Conservation (phyloP, 495 filamentous ascomycete genomes). For the Penicillium argentinense region DNA sequence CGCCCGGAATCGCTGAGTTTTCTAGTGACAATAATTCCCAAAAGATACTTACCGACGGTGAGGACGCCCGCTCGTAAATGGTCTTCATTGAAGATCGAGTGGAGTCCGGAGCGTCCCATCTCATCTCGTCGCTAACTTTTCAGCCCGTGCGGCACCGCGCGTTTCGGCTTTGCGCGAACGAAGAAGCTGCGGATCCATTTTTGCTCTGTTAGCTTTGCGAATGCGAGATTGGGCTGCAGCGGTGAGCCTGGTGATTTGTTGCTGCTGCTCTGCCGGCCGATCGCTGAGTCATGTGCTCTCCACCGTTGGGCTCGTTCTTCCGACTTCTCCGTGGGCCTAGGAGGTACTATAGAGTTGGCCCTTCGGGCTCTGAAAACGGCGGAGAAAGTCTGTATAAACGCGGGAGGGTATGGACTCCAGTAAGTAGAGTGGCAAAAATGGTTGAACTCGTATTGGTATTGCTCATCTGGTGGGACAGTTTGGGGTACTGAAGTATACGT, state of each 20-base stretch:
- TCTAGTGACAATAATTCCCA: neutral
- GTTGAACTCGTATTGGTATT: too few species aligned
- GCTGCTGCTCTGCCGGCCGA: slow-evolving; percentile 2
- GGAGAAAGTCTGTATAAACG: neutral
- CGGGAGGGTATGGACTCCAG: too few species aligned
- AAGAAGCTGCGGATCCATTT: neutral
- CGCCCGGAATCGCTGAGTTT: neutral
- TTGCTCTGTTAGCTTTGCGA: neutral
- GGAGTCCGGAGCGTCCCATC: too few species aligned
- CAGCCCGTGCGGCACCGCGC: neutral
- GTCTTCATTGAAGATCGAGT: too few species aligned
- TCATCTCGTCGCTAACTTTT: slow-evolving; percentile 2
- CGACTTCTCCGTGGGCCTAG: neutral
- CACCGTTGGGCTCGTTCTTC: slow-evolving; percentile 5
- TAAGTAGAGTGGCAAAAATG: too few species aligned
- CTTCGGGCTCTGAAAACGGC: neutral
- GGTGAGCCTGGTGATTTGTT: neutral
- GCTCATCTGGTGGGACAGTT: too few species aligned
- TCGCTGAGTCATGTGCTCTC: slow-evolving; percentile 7
- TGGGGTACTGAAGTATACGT: too few species aligned
- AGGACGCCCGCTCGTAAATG: too few species aligned
- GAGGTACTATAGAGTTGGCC: neutral
- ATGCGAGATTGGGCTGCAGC: neutral
- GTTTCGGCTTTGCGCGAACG: neutral
- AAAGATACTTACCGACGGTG: too few species aligned